Evolutionary conservation across 164 flowering plant species (phyloP), one percentile per base, ranked within the genome.

Genomic region (Chimonanthus praecox): DNA sequence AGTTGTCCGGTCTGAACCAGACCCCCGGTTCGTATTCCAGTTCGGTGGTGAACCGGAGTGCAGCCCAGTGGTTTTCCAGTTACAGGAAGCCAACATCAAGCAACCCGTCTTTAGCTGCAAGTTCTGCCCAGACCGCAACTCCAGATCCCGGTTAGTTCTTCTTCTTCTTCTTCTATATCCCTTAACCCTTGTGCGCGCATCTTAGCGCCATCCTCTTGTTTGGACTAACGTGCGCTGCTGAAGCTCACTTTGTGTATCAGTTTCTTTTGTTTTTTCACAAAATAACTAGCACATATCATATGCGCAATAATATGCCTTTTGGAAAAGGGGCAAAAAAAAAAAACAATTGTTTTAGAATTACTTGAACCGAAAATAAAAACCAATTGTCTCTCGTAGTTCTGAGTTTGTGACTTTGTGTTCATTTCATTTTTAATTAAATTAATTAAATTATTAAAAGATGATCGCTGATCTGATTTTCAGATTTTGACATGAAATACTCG

Each of bases 91-190:
- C 48, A 67, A 67, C 67, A 87, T 93, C 7, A 75, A 90, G 63
- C 99, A 95, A 76, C 99, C 99, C 15, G 96, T 95, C 58, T 95
- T 95, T 79, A 93, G 94, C 75, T 91, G 97, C 89, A 95, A 93
- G 85, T 91, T 93, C 76, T 87, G 90, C 54, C 88, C 94, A 21
- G 97, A 92, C 78, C 88, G 98, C 74, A 89, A 87, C 73, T 81
- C 84, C 6, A 82, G 94, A 82, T 81, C 88, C n/a, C 82, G 96
- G 98, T 92, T 6, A 64, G 68, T 44, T 11, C 21, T 20, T 20
- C 21, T 20, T 11, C 21, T 62, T n/a, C 21, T 33, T 16, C 43
- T 33, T 33, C 33, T 33, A 33, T 1, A 33, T 33, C 33, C 33
- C 33, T 33, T 33, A 33, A 33, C 33, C 33, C 33, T 33, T 33